Evolutionary conservation across 208 protist genomes (phyloP), one percentile per base, ranked within the genome.

Genomic region (Naegleria lovaniensis): DNA sequence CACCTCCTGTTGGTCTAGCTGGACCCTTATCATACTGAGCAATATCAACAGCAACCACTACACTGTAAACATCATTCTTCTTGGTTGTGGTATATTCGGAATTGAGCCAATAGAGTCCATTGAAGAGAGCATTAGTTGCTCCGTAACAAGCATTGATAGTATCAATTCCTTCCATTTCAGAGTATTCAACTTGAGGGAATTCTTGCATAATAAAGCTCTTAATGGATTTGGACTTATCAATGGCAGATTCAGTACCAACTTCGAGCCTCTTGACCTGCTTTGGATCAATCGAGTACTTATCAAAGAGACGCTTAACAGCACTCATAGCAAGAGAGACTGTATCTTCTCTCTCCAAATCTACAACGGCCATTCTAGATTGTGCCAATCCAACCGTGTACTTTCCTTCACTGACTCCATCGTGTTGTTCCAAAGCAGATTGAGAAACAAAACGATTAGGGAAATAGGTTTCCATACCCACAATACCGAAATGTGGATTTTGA

Each of bases 71-170:
- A 29, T 96, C 96, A 93, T 98, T 96, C 95, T 96, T 97, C 16
- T 92, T 88, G 7, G 41, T 85, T 85, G 85, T 93, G 29, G 58
- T 67, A 92, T 51, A 3, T 25, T 87, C 22, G 0, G 36, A 25
- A 90, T 97, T 93, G 0, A 97, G 91, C 96, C 97, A 98, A 76
- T 92, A 93, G 43, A 97, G 58, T 15, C 95, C 91, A 92, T 98
- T 97, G 59, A 98, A 95, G 3, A 98, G 91, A 2, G 96, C 95
- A 51, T 91, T 91, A 36, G 97, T 98, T 84, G 96, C 96, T 51
- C 96, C 97, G 91, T 98, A 98, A 91, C 97, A 98, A 6, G 97
- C 97, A 84, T 98, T 97, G 55, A 94, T 96, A 22, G 91, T 95
- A 79, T 98, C 95, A 40, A 97, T 93, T 87, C 97, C 96, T 84